These are phyloP conservation scores for Eryngium alpinum DNA, from an alignment of 140 eudicot species.

Conservation along the genomic window DNA sequence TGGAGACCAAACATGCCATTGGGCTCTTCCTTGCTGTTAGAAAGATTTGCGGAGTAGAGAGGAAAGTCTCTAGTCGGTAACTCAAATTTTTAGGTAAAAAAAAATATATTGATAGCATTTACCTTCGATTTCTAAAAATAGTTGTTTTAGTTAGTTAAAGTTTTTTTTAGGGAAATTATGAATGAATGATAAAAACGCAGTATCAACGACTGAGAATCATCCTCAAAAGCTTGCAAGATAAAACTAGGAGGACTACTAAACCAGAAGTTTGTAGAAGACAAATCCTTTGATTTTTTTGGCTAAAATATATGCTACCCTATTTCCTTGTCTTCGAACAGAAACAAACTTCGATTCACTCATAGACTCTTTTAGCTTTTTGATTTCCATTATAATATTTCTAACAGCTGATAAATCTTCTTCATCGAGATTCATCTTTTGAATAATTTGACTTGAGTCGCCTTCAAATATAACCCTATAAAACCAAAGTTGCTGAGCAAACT, in stretches of 20 bases:
- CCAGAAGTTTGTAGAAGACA: background rate
- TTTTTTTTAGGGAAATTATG: too few relatives aligned
- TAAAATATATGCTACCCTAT: background rate
- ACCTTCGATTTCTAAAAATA: too few relatives aligned
- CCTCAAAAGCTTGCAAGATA: background rate
- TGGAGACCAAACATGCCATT: too few relatives aligned
- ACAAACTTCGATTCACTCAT: background rate
- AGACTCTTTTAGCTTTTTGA: background rate
- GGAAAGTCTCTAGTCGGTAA: too few relatives aligned
- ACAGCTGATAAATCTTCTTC: background rate
- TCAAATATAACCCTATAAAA: background rate
- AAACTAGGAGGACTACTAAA: background rate
- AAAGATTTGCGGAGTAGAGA: too few relatives aligned
- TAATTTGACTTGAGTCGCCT: background rate
- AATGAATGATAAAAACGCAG: too few relatives aligned
- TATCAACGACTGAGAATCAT: too few relatives aligned
- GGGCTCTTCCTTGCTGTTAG: too few relatives aligned
- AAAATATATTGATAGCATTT: too few relatives aligned
- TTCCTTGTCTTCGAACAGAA: background rate
- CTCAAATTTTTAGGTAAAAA: too few relatives aligned
- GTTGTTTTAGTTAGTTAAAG: too few relatives aligned
- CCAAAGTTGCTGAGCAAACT: background rate
- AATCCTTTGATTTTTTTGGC: background rate
- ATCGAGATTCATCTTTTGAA: background rate
- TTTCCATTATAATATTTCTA: background rate